Evolutionary conservation across 2,329 filamentous ascomycete species (phyloP).

Genomic region (Colletotrichum sidae): DNA sequence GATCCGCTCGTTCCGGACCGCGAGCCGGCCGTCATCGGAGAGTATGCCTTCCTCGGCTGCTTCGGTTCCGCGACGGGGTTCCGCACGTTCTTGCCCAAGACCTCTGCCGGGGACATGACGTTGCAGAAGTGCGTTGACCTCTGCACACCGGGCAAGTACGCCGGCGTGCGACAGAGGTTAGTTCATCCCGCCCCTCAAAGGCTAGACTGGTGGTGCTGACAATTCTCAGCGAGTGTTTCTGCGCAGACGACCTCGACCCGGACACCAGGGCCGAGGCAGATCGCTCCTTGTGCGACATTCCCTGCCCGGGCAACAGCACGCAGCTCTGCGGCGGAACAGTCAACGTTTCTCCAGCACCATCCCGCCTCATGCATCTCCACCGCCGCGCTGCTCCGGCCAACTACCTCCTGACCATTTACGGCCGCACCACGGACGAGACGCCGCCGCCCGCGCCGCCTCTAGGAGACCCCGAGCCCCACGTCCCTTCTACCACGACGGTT

Average conservation of each 20-base stretch:
- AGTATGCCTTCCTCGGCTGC: conserved; percentile 54
- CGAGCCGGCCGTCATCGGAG: conserved; percentile 48
- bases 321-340: conserved; percentile 57
- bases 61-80: conserved; percentile 53
- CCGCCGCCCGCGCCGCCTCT: conserved; percentile 48
- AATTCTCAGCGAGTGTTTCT: conserved; percentile 53
- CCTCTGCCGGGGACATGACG: conserved; percentile 51
- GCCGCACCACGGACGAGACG: conserved; percentile 45
- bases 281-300: conserved; percentile 48
- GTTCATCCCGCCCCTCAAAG: not conserved
- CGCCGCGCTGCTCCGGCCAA: conserved; percentile 44
- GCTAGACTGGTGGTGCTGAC: not conserved
- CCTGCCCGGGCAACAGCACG: conserved; percentile 54
- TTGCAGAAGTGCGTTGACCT: conserved; percentile 51
- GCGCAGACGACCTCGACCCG: conserved; percentile 54
- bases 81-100: conserved; percentile 47
- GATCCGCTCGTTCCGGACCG: conserved; percentile 38
- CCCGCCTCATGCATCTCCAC: conserved; percentile 28
- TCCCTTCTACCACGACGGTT: conserved; percentile 37
- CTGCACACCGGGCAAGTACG: conserved; percentile 51
- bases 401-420: conserved; percentile 58
- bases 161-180: conserved; percentile 51
- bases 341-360: conserved; percentile 15
- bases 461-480: conserved; percentile 43
- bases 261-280: conserved; percentile 50